Conservation (phyloP, 2,329 filamentous ascomycete genomes). For the Ceratocystis ficicola region DNA sequence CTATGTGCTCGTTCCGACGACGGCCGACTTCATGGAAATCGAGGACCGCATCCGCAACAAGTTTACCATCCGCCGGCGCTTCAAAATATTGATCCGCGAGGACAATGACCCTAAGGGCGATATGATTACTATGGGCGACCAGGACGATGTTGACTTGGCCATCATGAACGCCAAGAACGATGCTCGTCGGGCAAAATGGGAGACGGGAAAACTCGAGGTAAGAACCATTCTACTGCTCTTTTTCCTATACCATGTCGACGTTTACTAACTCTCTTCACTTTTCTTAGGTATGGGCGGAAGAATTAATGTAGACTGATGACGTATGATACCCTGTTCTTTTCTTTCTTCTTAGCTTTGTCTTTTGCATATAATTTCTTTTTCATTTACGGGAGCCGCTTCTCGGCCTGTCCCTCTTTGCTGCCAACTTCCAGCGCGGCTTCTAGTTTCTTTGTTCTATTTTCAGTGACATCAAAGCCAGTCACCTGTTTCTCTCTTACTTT, state of each 20-base stretch:
- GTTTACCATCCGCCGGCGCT: conserved; percentile 62
- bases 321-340: conserved; percentile 9
- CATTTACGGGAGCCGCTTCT: not conserved
- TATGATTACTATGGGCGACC: conserved; percentile 94
- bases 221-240: conserved; percentile 30
- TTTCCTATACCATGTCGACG: not conserved
- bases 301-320: conserved; percentile 11
- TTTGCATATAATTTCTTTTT: conserved; percentile 13
- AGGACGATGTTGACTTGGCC: conserved; percentile 88
- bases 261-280: conserved; percentile 25
- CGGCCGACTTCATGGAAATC: conserved; percentile 64
- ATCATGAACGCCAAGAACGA: conserved; percentile 55
- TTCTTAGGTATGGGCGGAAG: conserved; percentile 38
- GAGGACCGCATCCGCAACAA: conserved; percentile 73
- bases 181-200: conserved; percentile 60
- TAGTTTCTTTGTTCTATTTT: not conserved
- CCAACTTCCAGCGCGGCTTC: not conserved
- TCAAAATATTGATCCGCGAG: conserved; percentile 81
- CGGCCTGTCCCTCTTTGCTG: not conserved
- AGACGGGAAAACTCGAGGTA: conserved; percentile 93
- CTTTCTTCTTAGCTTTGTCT: not conserved
- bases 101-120: conserved; percentile 67
- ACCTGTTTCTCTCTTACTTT: not conserved
- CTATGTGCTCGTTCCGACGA: conserved; percentile 73
- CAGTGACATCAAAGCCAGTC: not conserved